These are phyloP conservation scores for Arabidopsis thaliana DNA, from an alignment of 345 rosid genomes.

Conservation along the genomic window TAIR10.1 NC_003074.8:4989001-4989500, in stretches of 20 bases:
- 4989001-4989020: conserved; percentile 16
- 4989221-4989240: conserved; percentile 5
- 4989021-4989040: neutral
- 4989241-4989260: conserved; percentile 49
- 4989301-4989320: conserved; percentile 39
- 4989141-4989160: conserved; percentile 51
- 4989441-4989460: conserved; percentile 58
- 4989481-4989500: conserved; percentile 53
- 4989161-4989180: conserved; percentile 44
- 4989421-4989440: conserved; percentile 56
- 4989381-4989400: conserved; percentile 9
- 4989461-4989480: conserved; percentile 55
- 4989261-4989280: conserved; percentile 60
- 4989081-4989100: conserved; percentile 52
- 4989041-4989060: neutral
- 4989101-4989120: conserved; percentile 52
- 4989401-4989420: conserved; percentile 39
- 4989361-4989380: neutral
- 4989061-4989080: neutral
- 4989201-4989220: neutral
- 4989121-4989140: conserved; percentile 54
- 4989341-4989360: too few species aligned
- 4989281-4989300: conserved; percentile 62
- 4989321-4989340: conserved; percentile 41
- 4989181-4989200: neutral